Evolutionary conservation across 495 filamentous ascomycete genomes (phyloP).

Genomic region (Daldinia childiae): DNA sequence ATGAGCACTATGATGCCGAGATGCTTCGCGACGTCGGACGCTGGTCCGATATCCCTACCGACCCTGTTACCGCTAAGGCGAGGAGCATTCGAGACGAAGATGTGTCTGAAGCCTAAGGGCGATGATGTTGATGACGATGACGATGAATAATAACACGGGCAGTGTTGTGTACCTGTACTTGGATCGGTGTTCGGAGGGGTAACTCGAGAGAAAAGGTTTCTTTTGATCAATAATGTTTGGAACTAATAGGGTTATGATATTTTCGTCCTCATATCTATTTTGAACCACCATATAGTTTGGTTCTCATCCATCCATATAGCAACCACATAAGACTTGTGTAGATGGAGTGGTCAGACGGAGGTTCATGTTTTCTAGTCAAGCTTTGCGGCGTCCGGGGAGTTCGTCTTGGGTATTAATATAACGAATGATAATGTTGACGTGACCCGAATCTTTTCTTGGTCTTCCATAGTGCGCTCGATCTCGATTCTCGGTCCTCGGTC

Average conservation of each 20-base stretch:
- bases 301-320: too few species aligned
- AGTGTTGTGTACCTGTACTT: not conserved
- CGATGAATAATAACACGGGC: conserved; percentile 1
- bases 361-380: not conserved
- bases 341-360: not conserved
- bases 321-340: too few species aligned
- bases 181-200: not conserved
- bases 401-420: not conserved
- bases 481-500: not conserved
- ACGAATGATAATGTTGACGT: conserved; percentile 1
- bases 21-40: conserved; percentile 19
- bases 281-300: too few species aligned
- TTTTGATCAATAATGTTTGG: not conserved
- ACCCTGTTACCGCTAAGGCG: conserved; percentile 5
- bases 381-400: not conserved
- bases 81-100: conserved; percentile 31
- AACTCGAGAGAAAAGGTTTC: not conserved
- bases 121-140: not conserved
- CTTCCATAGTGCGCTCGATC: not conserved
- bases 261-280: too few species aligned
- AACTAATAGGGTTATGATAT: too few species aligned
- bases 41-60: conserved; percentile 22
- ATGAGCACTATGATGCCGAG: not conserved
- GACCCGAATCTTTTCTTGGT: not conserved
- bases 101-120: not conserved